These are phyloP conservation scores for Metarhizium robertsii DNA, from an alignment of 2,329 filamentous ascomycete species.

Conservation along the genomic window DNA sequence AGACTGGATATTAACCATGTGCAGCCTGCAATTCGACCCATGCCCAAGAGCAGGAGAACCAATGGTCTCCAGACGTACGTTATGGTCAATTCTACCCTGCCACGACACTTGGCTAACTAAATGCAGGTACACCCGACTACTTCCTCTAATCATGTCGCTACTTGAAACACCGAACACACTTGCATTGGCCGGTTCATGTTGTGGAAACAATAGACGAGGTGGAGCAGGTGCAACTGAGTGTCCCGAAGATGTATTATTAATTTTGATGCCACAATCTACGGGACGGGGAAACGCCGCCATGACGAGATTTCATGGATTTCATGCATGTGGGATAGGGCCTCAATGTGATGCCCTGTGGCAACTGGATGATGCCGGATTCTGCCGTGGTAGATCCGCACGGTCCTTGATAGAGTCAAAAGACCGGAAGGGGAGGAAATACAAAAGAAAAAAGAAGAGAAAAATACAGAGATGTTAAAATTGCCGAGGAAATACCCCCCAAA, in stretches of 20 bases:
- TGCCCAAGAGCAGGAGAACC: conserved; percentile 95
- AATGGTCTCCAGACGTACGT: conserved; percentile 87
- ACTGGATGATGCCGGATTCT: not conserved
- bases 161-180: not conserved
- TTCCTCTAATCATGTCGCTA: conserved; percentile 62
- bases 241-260: conserved; percentile 21
- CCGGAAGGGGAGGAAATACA: conserved; percentile 14
- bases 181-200: conserved; percentile 8
- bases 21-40: conserved; percentile 95
- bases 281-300: conserved; percentile 8
- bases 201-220: conserved; percentile 12
- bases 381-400: not conserved
- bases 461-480: conserved; percentile 4
- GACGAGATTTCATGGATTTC: conserved; percentile 8
- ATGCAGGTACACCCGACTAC: conserved; percentile 79
- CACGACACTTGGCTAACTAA: conserved; percentile 12
- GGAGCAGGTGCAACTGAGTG: conserved; percentile 10
- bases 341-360: conserved; percentile 2
- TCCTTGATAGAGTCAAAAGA: conserved; percentile 14
- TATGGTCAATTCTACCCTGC: not conserved
- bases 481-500: conserved; percentile 3
- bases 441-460: conserved; percentile 6
- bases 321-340: conserved; percentile 7
- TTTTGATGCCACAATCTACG: conserved; percentile 11
- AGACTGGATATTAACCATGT: conserved; percentile 14